Conservation (phyloP, 202 grass and related monocot genomes). For the Panicum virgatum region DNA sequence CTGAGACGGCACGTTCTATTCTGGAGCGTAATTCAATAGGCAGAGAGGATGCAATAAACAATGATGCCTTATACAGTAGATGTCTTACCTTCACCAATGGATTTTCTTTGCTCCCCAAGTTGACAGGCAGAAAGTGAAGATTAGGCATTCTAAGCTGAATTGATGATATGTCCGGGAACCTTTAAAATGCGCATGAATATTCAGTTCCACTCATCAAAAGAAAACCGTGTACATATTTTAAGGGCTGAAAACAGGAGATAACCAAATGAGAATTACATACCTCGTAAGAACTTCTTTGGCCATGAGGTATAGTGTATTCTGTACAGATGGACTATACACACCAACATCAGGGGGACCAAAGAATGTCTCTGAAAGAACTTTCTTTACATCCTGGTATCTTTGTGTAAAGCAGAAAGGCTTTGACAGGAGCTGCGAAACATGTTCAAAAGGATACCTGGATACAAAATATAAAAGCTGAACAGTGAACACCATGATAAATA, state of each 20-base stretch:
- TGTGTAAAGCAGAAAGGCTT: conserved; percentile 83
- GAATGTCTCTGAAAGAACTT: conserved; percentile 73
- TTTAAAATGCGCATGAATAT: conserved; percentile 38
- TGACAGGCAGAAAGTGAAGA: conserved; percentile 87
- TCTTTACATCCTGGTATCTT: conserved; percentile 81
- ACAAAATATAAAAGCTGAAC: not conserved
- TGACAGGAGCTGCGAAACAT: conserved; percentile 66
- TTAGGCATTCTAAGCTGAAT: conserved; percentile 92
- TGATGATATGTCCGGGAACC: conserved; percentile 76
- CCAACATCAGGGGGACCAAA: conserved; percentile 80
- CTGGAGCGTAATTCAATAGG: conserved; percentile 4
- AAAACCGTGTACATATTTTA: not conserved
- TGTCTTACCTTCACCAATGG: conserved; percentile 85
- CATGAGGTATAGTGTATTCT: conserved; percentile 91
- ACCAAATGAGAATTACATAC: conserved; percentile 41
- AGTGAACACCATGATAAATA: not conserved
- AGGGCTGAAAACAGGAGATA: conserved; percentile 11
- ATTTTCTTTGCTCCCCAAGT: conserved; percentile 78
- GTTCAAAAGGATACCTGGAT: conserved; percentile 71
- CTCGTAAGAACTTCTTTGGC: conserved; percentile 84
- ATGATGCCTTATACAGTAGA: not conserved
- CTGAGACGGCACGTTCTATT: not conserved
- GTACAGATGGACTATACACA: conserved; percentile 96
- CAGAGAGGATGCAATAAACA: not conserved
- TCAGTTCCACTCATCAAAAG: conserved; percentile 14